Percentiles rank a stretch among this genome's conserved stretches.
These are phyloP conservation scores for Naganishia vishniacii DNA, from an alignment of 768 basidiomycete species.

Conservation along the genomic window DNA sequence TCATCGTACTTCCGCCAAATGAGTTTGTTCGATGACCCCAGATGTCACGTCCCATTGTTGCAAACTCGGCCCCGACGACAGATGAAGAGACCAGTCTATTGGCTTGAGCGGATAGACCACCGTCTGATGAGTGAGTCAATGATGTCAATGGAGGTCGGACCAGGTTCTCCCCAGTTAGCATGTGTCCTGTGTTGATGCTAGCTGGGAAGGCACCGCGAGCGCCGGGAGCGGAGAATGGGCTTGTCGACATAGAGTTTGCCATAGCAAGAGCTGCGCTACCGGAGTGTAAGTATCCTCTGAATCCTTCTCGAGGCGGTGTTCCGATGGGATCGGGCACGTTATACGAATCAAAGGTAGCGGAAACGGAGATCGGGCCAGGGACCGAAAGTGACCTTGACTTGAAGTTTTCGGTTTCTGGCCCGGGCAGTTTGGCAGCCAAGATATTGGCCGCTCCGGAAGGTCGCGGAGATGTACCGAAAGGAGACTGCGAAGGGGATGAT, in stretches of 20 bases:
- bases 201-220: slow-evolving; percentile 5
- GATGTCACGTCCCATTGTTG: slow-evolving; percentile 26
- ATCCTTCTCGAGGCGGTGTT: slow-evolving; percentile 59
- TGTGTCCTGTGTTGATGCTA: not conserved
- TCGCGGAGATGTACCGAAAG: slow-evolving; percentile 29
- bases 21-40: slow-evolving; percentile 29
- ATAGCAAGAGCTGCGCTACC: slow-evolving; percentile 4
- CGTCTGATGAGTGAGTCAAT: slow-evolving; percentile 8
- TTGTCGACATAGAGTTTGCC: slow-evolving; percentile 1
- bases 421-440: slow-evolving; percentile 18
- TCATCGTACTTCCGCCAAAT: slow-evolving; percentile 7
- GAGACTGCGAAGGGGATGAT: slow-evolving; percentile 9
- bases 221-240: slow-evolving; percentile 21
- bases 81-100: slow-evolving; percentile 22
- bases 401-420: slow-evolving; percentile 28
- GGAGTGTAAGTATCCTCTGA: slow-evolving; percentile 5
- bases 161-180: not conserved
- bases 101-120: slow-evolving; percentile 1
- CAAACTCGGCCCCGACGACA: slow-evolving; percentile 27
- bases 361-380: slow-evolving; percentile 42
- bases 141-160: slow-evolving; percentile 7
- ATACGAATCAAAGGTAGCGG: slow-evolving; percentile 38
- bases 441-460: slow-evolving; percentile 42
- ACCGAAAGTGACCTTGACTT: slow-evolving; percentile 42
- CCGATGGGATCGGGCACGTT: slow-evolving; percentile 75